Evolutionary conservation across 176 grass and related monocot genomes (phyloP).

Genomic region (Carex cristatella): DNA sequence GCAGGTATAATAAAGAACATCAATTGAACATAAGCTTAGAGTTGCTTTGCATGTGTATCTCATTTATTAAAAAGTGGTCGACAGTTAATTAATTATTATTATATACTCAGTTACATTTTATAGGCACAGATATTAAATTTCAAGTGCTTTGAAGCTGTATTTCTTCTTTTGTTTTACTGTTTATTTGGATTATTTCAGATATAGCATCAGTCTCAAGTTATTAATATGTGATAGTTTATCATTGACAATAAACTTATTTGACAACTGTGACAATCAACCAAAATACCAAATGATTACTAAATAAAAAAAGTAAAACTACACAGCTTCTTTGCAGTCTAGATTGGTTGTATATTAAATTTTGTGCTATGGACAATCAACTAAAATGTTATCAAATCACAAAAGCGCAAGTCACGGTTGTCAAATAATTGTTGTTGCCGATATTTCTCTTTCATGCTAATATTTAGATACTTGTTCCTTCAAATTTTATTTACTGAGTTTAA

Average conservation of each 20-base stretch:
- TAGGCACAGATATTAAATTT: background rate
- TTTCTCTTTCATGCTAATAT: too few relatives aligned
- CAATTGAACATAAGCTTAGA: background rate
- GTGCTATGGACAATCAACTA: too few relatives aligned
- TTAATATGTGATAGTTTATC: background rate
- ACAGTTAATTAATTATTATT: background rate
- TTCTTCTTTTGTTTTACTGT: background rate
- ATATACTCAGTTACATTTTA: background rate
- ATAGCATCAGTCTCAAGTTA: background rate
- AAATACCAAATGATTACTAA: background rate
- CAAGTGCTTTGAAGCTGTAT: background rate
- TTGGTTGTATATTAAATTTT: background rate
- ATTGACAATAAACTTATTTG: background rate
- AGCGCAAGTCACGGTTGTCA: too few relatives aligned
- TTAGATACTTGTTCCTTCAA: background rate
- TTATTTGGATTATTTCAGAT: background rate
- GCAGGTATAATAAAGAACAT: background rate
- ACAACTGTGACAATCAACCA: background rate
- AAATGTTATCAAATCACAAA: too few relatives aligned
- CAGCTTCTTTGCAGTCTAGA: background rate
- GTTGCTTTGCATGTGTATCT: background rate
- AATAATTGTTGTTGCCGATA: too few relatives aligned
- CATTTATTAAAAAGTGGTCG: background rate
- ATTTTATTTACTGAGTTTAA: background rate
- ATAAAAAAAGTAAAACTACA: background rate